phyloP scores from a whole-genome alignment of 1,284 basidiomycete species.

The Cutaneotrichosporon sp. region DNA sequence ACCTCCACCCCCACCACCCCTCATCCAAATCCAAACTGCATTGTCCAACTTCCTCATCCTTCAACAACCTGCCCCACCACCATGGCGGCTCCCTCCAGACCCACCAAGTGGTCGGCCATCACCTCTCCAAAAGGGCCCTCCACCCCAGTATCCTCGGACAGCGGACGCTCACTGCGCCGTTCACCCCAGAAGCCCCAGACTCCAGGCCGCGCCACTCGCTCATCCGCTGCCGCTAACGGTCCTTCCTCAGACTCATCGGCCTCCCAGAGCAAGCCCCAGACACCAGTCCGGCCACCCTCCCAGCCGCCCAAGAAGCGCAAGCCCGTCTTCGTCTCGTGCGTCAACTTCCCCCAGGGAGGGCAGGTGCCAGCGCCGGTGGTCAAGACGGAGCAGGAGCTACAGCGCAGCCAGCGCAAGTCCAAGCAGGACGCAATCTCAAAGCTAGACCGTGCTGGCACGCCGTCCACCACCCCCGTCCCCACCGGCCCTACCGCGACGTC shows the following conservation, averaged over 20 bases:
- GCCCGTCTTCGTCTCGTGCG: constrained; percentile 42
- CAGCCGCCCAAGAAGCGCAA: constrained; percentile 21
- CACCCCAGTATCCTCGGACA: constrained; percentile 13
- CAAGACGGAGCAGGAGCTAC: constrained; percentile 30
- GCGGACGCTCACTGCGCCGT: constrained; percentile 14
- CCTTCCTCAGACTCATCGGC: not conserved
- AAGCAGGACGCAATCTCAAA: constrained; percentile 47
- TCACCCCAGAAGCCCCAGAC: constrained; percentile 22
- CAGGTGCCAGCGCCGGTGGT: constrained; percentile 22
- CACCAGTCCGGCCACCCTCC: constrained; percentile 3
- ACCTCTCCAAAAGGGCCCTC: constrained; percentile 17
- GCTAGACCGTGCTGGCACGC: constrained; percentile 42
- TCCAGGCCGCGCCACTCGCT: constrained; percentile 19
- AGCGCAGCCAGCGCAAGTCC: constrained; percentile 41
- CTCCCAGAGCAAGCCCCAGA: constrained; percentile 5
- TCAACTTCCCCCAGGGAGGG: constrained; percentile 36
- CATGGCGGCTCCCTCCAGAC: constrained; percentile 14
- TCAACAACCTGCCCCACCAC: constrained; percentile 7
- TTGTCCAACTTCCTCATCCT: not conserved
- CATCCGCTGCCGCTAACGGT: constrained; percentile 9
- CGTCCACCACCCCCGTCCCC: constrained; percentile 8
- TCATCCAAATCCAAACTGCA: not conserved
- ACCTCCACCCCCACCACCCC: not conserved
- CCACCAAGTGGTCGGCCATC: constrained; percentile 3
- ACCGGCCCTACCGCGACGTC: constrained; percentile 39